A percentile compares a stretch with the other conserved stretches of the same genome.
Evolutionary conservation across 2,329 filamentous ascomycete genomes (phyloP).

Genomic region (Neurospora crassa): DNA sequence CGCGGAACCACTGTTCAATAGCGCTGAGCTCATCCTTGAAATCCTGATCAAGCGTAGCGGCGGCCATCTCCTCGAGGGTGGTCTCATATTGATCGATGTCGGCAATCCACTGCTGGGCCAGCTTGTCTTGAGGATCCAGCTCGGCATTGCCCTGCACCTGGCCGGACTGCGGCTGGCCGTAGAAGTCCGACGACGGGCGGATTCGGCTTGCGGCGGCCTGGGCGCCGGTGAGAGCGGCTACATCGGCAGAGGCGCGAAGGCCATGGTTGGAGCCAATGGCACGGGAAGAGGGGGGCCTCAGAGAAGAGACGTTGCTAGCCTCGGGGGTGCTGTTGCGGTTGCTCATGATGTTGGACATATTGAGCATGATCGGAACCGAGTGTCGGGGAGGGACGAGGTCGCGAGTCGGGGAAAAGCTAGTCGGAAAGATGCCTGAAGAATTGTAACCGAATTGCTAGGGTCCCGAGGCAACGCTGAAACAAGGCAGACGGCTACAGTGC

Average conservation of each 20-base stretch:
- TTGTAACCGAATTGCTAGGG: slow-evolving; percentile 1
- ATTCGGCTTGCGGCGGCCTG: slow-evolving; percentile 60
- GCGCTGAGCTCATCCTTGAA: slow-evolving; percentile 99
- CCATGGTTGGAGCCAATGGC: slow-evolving; percentile 62
- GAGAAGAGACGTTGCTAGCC: slow-evolving; percentile 68
- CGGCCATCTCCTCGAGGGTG: slow-evolving; percentile 98
- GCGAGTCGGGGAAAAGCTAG: slow-evolving; percentile 2
- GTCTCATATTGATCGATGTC: slow-evolving; percentile 99
- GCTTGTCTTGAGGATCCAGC: slow-evolving; percentile 77
- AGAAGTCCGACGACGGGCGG: slow-evolving; percentile 91
- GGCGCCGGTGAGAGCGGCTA: slow-evolving; percentile 68
- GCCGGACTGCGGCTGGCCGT: slow-evolving; percentile 63
- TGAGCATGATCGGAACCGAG: slow-evolving; percentile 33
- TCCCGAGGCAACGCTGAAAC: slow-evolving; percentile 27
- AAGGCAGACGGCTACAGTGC: slow-evolving; percentile 22
- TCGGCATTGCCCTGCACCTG: slow-evolving; percentile 61
- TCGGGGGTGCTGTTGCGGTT: slow-evolving; percentile 98
- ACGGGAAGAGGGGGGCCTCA: slow-evolving; percentile 74
- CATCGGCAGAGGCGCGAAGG: slow-evolving; percentile 90
- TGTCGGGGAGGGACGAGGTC: background rate
- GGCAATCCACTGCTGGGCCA: slow-evolving; percentile 96
- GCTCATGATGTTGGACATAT: slow-evolving; percentile 61
- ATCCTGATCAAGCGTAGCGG: slow-evolving; percentile 95
- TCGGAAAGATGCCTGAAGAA: slow-evolving; percentile 1
- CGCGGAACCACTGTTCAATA: slow-evolving; percentile 99